Evolutionary conservation across 805 yeast genomes (phyloP).

Genomic region (Ogataea glucozyma): DNA sequence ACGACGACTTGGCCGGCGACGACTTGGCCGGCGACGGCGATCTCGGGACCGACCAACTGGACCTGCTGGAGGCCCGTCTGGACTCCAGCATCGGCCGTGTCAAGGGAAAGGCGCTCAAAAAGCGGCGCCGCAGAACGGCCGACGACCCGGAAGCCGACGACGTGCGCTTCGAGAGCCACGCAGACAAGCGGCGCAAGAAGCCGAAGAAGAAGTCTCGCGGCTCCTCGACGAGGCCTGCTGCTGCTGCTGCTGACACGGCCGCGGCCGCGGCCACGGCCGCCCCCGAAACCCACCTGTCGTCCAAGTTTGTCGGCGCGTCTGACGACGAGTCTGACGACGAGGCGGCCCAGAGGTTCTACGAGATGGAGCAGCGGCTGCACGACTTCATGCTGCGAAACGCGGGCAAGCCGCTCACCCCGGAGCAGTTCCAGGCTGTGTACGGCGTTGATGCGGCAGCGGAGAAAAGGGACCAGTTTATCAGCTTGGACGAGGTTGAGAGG

Average conservation of each 20-base stretch:
- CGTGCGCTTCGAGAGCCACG: slow-evolving; percentile 12
- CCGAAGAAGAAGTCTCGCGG: slow-evolving; percentile 15
- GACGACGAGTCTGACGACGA: slow-evolving; percentile 68
- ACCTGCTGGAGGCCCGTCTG: slow-evolving; percentile 39
- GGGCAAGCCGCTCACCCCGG: slow-evolving; percentile 30
- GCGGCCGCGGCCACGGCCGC: background rate
- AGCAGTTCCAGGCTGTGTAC: slow-evolving; percentile 25
- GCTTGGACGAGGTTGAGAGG: background rate
- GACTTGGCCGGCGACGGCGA: slow-evolving; percentile 23
- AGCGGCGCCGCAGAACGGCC: too few relatives aligned
- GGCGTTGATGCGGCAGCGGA: slow-evolving; percentile 3
- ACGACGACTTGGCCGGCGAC: slow-evolving; percentile 41
- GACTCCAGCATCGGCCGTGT: slow-evolving; percentile 14
- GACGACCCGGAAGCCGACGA: slow-evolving; percentile 19
- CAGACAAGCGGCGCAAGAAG: slow-evolving; percentile 12
- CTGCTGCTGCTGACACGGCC: slow-evolving; percentile 13
- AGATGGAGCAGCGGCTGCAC: slow-evolving; percentile 53
- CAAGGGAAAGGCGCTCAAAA: slow-evolving; percentile 31
- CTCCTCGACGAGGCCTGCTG: slow-evolving; percentile 8
- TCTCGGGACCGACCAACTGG: slow-evolving; percentile 39
- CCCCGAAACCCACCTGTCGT: slow-evolving; percentile 40
- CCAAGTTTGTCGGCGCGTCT: slow-evolving; percentile 57
- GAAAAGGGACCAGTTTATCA: slow-evolving; percentile 11
- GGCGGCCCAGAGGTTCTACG: slow-evolving; percentile 52
- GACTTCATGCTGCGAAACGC: slow-evolving; percentile 28